Evolutionary conservation across 2,329 filamentous ascomycete species (phyloP).

Genomic region (Ophiocordyceps robertsii): DNA sequence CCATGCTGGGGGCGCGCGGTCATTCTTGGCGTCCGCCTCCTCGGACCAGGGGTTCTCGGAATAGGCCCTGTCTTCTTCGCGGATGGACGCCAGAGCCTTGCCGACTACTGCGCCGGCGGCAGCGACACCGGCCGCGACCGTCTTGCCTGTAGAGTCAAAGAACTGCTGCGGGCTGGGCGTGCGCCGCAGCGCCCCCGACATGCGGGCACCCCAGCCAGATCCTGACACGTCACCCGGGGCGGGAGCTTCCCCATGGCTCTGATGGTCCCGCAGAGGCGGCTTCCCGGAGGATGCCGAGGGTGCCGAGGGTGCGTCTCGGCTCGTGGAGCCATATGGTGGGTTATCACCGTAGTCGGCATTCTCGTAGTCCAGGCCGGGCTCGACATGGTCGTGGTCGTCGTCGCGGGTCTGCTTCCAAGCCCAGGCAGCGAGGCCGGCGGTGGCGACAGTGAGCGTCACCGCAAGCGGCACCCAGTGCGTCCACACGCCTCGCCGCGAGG

Average conservation of each 20-base stretch:
- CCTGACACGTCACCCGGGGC: conserved; percentile 17
- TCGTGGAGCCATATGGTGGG: conserved; percentile 31
- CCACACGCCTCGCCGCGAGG: conserved; percentile 49
- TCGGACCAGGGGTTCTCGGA: conserved; percentile 86
- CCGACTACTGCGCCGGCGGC: conserved; percentile 74
- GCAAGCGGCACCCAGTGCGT: conserved; percentile 84
- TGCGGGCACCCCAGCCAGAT: conserved; percentile 57
- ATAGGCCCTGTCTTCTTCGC: conserved; percentile 73
- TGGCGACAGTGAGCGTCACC: conserved; percentile 76
- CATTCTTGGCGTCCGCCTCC: conserved; percentile 60
- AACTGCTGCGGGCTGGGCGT: conserved; percentile 83
- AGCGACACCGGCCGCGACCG: conserved; percentile 67
- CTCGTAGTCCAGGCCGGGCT: conserved; percentile 33
- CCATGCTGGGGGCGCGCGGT: conserved; percentile 22
- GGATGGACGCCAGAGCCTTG: conserved; percentile 68
- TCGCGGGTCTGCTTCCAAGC: conserved; percentile 81
- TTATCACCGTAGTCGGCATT: conserved; percentile 40
- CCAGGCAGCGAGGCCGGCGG: conserved; percentile 79
- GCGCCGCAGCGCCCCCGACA: conserved; percentile 68
- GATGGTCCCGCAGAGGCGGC: conserved; percentile 24
- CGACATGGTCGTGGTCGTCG: conserved; percentile 54
- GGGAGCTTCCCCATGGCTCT: conserved; percentile 25
- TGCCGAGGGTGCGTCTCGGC: conserved; percentile 18
- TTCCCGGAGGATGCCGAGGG: too few relatives aligned
- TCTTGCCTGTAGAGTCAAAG: conserved; percentile 70